These are phyloP conservation scores for Marvania coccoides DNA, from an alignment of 139 green algal genomes.

Conservation along the genomic window DNA sequence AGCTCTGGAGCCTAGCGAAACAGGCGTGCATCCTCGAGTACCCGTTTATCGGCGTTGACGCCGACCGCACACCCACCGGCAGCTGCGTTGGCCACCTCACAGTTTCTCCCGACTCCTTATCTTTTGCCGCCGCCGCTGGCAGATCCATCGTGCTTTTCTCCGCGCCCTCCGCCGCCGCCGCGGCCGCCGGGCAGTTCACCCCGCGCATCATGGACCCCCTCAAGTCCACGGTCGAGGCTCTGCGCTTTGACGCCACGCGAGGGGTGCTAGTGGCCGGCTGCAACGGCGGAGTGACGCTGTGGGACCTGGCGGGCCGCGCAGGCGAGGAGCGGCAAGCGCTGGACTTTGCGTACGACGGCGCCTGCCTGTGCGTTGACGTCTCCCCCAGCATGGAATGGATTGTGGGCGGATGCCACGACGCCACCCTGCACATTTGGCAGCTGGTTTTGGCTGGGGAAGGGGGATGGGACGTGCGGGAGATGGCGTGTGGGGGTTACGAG, in stretches of 20 bases:
- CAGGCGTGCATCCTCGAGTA: constrained; percentile 3
- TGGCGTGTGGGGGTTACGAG: constrained; percentile 16
- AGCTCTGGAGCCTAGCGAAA: constrained; percentile 12
- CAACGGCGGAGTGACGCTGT: constrained; percentile 14
- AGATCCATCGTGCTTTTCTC: constrained; percentile 1
- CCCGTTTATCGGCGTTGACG: constrained; percentile 6
- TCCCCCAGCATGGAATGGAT: constrained; percentile 2
- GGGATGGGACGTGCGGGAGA: constrained; percentile 1
- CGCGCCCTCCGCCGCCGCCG: not conserved
- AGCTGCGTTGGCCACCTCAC: constrained; percentile 8
- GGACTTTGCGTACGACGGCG: constrained; percentile 1
- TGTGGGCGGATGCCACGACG: constrained; percentile 20
- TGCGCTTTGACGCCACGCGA: constrained; percentile 6
- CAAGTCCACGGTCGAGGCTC: constrained; percentile 11
- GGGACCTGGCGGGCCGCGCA: not conserved
- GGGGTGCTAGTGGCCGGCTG: constrained; percentile 15
- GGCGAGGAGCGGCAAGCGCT: constrained; percentile 12
- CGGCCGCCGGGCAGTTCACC: not conserved
- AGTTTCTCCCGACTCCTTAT: not conserved
- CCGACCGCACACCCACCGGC: not conserved
- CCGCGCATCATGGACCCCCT: not conserved
- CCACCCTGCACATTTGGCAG: constrained; percentile 24
- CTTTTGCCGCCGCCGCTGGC: constrained; percentile 19
- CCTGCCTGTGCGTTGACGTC: constrained; percentile 12
- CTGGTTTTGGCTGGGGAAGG: not conserved